phyloP scores from a whole-genome alignment of 2,329 filamentous ascomycete genomes.

The Colletotrichum sansevieriae region DNA sequence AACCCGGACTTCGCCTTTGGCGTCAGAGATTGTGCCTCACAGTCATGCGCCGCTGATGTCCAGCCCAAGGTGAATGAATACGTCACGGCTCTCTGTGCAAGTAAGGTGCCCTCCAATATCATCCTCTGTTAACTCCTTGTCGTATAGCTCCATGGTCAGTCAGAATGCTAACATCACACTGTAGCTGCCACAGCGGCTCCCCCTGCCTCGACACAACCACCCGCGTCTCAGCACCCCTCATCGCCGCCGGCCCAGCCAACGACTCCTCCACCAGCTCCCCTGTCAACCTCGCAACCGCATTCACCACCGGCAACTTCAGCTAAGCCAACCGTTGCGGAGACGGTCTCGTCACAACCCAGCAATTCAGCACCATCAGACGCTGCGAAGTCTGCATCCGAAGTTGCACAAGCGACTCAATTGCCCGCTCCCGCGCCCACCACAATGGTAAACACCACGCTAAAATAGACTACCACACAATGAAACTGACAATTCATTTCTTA shows the following conservation, averaged over 20 bases:
- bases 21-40: constrained; percentile 56
- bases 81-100: constrained; percentile 47
- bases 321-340: neutral
- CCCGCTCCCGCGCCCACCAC: constrained; percentile 32
- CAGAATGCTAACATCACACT: constrained; percentile 5
- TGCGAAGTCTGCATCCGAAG: neutral
- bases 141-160: neutral
- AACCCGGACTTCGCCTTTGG: constrained; percentile 51
- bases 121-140: too few species aligned
- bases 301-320: constrained; percentile 4
- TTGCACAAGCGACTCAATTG: constrained; percentile 40
- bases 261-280: neutral
- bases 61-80: constrained; percentile 48
- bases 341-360: constrained; percentile 5
- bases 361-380: constrained; percentile 1
- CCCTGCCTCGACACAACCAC: constrained; percentile 24
- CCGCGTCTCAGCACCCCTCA: constrained; percentile 17
- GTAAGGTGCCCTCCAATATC: constrained; percentile 43
- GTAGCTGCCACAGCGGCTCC: constrained; percentile 29
- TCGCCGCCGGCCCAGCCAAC: constrained; percentile 2
- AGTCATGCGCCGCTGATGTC: constrained; percentile 47
- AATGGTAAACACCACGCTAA: constrained; percentile 15
- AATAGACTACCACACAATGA: neutral
- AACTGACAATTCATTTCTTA: neutral
- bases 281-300: constrained; percentile 18